These are phyloP conservation scores for Anthracocystis walkeri DNA, from an alignment of 1,284 basidiomycete species.

Conservation along the genomic window DNA sequence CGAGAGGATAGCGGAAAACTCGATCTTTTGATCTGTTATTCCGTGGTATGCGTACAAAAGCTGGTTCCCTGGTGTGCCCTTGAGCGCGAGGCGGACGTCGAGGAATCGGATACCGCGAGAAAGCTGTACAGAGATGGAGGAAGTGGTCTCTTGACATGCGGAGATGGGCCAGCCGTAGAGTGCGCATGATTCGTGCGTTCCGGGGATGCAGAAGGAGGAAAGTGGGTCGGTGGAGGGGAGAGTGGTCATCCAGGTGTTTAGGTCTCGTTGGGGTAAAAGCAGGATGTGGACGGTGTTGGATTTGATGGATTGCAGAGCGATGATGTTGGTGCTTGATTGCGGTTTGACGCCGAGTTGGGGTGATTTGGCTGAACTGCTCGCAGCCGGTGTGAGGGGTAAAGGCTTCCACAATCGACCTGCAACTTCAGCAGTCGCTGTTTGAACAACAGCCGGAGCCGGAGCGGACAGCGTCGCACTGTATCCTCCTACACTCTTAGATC, in stretches of 20 bases:
- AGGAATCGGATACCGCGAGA: conserved; percentile 53
- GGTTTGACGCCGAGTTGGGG: conserved; percentile 3
- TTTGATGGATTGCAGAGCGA: conserved; percentile 18
- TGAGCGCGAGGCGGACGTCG: conserved; percentile 53
- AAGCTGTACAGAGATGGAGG: conserved; percentile 43
- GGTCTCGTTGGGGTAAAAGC: conserved; percentile 21
- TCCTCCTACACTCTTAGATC: conserved; percentile 3
- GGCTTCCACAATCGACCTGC: conserved; percentile 24
- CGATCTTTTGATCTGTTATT: conserved; percentile 48
- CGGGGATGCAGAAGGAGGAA: conserved; percentile 50
- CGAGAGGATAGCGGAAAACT: conserved; percentile 42
- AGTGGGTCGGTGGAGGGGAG: conserved; percentile 38
- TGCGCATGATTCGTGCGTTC: conserved; percentile 59
- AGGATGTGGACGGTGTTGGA: conserved; percentile 49
- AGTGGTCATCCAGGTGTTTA: conserved; percentile 31
- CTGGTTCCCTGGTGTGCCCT: conserved; percentile 29
- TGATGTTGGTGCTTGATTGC: background rate
- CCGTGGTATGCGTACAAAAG: conserved; percentile 58
- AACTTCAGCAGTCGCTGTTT: background rate
- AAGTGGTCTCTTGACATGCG: conserved; percentile 41
- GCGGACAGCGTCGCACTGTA: conserved; percentile 14
- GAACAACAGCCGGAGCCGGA: conserved; percentile 5
- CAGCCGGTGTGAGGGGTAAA: conserved; percentile 2
- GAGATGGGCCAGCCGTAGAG: conserved; percentile 60
- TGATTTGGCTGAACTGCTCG: background rate